Percentiles rank a stretch among this genome's conserved stretches.
Evolutionary conservation across 495 filamentous ascomycete species (phyloP).

Genomic region (Zalerion maritima): DNA sequence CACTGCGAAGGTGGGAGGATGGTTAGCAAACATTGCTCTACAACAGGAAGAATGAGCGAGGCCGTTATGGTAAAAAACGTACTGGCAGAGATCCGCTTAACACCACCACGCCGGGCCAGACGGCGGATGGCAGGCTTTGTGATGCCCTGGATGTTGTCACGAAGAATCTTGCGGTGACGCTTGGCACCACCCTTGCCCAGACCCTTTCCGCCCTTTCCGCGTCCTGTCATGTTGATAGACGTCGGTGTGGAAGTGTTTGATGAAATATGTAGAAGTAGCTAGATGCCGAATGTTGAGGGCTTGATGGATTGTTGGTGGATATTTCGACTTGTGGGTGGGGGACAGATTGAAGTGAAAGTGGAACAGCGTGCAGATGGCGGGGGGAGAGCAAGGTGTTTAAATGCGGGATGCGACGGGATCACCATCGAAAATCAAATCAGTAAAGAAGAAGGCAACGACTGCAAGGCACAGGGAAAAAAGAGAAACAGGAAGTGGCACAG

Average conservation of each 20-base stretch:
- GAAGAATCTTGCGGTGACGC: slow-evolving; percentile 98
- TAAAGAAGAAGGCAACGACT: too few relatives aligned
- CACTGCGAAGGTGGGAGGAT: slow-evolving; percentile 32
- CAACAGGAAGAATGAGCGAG: slow-evolving; percentile 1
- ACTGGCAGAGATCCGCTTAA: slow-evolving; percentile 99
- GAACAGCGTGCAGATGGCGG: slow-evolving; percentile 33
- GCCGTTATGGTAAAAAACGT: slow-evolving; percentile 19
- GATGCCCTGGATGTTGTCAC: slow-evolving; percentile 99
- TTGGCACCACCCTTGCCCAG: slow-evolving; percentile 77
- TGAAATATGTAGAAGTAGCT: slow-evolving; percentile 18
- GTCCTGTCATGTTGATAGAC: slow-evolving; percentile 21
- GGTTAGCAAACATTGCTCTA: slow-evolving; percentile 16
- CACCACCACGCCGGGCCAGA: slow-evolving; percentile 98
- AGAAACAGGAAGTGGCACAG: too few relatives aligned
- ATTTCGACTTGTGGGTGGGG: slow-evolving; percentile 4
- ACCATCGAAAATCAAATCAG: slow-evolving; percentile 30
- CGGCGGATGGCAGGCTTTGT: slow-evolving; percentile 99
- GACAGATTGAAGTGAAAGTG: slow-evolving; percentile 12
- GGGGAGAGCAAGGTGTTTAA: slow-evolving; percentile 30
- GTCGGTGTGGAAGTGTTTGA: slow-evolving; percentile 15
- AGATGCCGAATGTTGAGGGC: slow-evolving; percentile 32
- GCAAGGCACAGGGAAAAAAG: too few relatives aligned
- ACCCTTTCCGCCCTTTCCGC: slow-evolving; percentile 94
- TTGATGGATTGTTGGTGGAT: slow-evolving; percentile 21
- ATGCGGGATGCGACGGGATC: slow-evolving; percentile 18